Percentiles rank a stretch among this genome's conserved stretches.
phyloP scores from a whole-genome alignment of 352 stramenopile genomes.

The Thalassiosira livingstoniorum region DNA sequence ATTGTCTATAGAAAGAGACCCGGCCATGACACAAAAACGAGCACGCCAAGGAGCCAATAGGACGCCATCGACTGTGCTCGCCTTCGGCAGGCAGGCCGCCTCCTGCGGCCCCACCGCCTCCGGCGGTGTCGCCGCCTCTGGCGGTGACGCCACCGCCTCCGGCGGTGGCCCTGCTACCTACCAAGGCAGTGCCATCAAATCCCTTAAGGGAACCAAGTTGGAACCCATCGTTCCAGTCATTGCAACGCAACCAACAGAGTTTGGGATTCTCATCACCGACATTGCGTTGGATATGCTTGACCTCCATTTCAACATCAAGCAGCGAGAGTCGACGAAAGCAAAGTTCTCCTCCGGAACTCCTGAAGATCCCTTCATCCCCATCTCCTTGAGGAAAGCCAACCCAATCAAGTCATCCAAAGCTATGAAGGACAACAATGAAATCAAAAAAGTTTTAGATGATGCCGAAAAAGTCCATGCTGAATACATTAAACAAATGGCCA shows the following conservation, averaged over 20 bases:
- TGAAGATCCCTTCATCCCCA: not conserved
- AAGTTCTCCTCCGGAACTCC: not conserved
- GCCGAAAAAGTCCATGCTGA: not conserved
- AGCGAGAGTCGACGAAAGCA: not conserved
- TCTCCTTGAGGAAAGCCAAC: not conserved
- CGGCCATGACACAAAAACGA: too few species aligned
- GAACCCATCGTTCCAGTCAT: too few species aligned
- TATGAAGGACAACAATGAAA: not conserved
- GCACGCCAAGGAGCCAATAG: too few species aligned
- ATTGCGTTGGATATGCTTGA: not conserved
- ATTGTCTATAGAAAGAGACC: too few species aligned
- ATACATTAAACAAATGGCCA: not conserved
- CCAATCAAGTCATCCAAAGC: not conserved
- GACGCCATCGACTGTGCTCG: too few species aligned
- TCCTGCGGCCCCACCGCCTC: too few species aligned
- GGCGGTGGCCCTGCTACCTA: too few species aligned
- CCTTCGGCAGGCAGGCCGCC: too few species aligned
- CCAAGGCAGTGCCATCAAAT: too few species aligned
- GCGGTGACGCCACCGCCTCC: too few species aligned
- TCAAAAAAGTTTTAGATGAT: not conserved
- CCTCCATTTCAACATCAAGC: not conserved
- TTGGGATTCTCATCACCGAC: not conserved
- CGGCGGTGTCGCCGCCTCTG: too few species aligned
- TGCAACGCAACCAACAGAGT: not conserved
- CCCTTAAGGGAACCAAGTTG: too few species aligned